Percentiles rank a stretch among this genome's conserved stretches.
phyloP scores from a whole-genome alignment of 2,329 filamentous ascomycete genomes.

The Aspergillus carbonarius region DNA sequence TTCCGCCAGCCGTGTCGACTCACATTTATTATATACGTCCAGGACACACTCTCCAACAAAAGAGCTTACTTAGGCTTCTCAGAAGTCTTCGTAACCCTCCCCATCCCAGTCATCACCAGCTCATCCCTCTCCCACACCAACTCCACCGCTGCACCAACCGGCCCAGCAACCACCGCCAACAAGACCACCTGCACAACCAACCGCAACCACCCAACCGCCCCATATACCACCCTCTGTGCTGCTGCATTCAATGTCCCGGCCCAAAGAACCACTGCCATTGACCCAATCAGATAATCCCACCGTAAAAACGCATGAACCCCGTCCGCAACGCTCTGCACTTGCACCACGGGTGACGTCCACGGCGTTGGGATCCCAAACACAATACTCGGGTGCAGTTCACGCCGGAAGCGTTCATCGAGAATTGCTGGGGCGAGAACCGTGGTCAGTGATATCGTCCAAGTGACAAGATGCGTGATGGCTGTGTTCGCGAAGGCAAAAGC shows the following conservation, averaged over 20 bases:
- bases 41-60: too few relatives aligned
- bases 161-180: constrained; percentile 43
- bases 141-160: constrained; percentile 45
- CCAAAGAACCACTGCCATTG: constrained; percentile 47
- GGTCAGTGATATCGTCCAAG: constrained; percentile 42
- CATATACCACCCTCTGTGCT: constrained; percentile 29
- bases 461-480: constrained; percentile 41
- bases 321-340: constrained; percentile 37
- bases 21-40: too few relatives aligned
- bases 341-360: constrained; percentile 29
- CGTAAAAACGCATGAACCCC: constrained; percentile 49
- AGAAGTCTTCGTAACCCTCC: constrained; percentile 30
- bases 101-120: constrained; percentile 37
- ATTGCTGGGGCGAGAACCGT: constrained; percentile 38
- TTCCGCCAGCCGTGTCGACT: too few relatives aligned
- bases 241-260: constrained; percentile 38
- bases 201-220: constrained; percentile 23
- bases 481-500: constrained; percentile 43
- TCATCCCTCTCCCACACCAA: constrained; percentile 54
- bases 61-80: neutral
- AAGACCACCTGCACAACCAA: constrained; percentile 36
- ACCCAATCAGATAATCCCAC: constrained; percentile 51
- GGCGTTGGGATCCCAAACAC: constrained; percentile 41
- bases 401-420: constrained; percentile 33
- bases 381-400: constrained; percentile 37